phyloP scores from a whole-genome alignment of 306 rosid species.

The Gastrolobium villosum region DNA sequence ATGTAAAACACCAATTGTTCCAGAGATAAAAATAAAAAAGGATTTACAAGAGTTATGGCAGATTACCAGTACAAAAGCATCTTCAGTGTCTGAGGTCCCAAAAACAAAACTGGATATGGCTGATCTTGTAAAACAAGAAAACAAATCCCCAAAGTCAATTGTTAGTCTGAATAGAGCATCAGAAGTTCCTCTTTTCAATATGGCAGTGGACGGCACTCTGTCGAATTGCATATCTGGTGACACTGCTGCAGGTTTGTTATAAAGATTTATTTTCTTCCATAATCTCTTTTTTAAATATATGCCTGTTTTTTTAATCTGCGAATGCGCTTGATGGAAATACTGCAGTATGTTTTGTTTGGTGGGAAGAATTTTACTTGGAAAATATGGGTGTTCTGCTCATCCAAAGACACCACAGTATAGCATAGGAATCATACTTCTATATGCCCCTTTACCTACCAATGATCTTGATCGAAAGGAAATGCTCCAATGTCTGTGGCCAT shows the following conservation, averaged over 20 bases:
- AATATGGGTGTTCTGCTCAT: constrained; percentile 2
- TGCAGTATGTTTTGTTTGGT: constrained; percentile 11
- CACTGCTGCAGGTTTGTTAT: constrained; percentile 61
- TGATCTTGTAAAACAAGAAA: constrained; percentile 51
- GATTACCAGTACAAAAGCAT: constrained; percentile 53
- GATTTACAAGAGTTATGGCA: constrained; percentile 54
- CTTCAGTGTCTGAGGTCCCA: constrained; percentile 56
- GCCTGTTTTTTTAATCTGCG: constrained; percentile 18
- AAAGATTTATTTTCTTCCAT: constrained; percentile 23
- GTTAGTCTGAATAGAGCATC: constrained; percentile 48
- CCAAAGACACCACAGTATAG: neutral
- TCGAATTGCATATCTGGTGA: constrained; percentile 42
- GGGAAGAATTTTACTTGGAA: neutral
- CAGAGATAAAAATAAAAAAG: constrained; percentile 51
- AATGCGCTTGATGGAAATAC: constrained; percentile 3
- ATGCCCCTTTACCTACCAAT: neutral
- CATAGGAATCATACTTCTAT: neutral
- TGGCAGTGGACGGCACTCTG: constrained; percentile 46
- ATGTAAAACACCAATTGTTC: constrained; percentile 44
- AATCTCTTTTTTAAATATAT: constrained; percentile 4
- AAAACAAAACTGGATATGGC: constrained; percentile 41
- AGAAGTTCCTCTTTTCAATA: constrained; percentile 54
- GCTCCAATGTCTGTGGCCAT: neutral
- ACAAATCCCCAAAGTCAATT: constrained; percentile 57
- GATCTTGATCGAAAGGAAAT: neutral